Evolutionary conservation across 192 early-diverging fungal species (phyloP).

Genomic region (Ambispora gerdemannii): DNA sequence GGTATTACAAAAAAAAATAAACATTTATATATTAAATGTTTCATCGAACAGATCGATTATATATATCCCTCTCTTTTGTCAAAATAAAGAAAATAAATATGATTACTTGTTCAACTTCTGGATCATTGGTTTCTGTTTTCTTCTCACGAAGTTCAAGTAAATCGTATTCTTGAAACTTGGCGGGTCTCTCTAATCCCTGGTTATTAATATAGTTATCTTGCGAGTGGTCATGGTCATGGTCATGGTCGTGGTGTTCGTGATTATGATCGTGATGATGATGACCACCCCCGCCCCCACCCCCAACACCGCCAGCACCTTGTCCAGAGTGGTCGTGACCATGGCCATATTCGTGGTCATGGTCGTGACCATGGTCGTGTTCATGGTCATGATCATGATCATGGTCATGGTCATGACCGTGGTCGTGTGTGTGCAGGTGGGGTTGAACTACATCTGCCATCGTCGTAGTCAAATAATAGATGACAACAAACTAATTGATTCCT

Average conservation of each 20-base stretch:
- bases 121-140: slow-evolving; percentile 23
- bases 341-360: slow-evolving; percentile 8
- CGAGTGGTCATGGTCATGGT: background rate
- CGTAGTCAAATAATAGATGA: no score
- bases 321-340: slow-evolving; percentile 16
- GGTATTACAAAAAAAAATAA: background rate
- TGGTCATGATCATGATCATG: slow-evolving; percentile 17
- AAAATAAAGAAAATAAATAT: background rate
- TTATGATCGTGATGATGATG: slow-evolving; percentile 2
- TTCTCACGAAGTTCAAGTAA: slow-evolving; percentile 11
- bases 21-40: background rate
- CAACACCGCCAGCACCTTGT: background rate
- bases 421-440: background rate
- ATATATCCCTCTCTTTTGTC: background rate
- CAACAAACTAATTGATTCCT: no score
- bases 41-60: background rate
- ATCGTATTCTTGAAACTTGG: slow-evolving; percentile 20
- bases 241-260: background rate
- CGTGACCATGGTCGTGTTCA: slow-evolving; percentile 7
- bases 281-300: background rate
- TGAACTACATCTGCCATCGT: background rate
- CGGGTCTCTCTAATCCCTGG: background rate
- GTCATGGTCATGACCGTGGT: slow-evolving; percentile 16
- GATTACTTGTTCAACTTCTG: slow-evolving; percentile 24
- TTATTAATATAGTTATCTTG: background rate